phyloP scores from a whole-genome alignment of 2,329 filamentous ascomycete species.

The Fusarium goolgardi region DNA sequence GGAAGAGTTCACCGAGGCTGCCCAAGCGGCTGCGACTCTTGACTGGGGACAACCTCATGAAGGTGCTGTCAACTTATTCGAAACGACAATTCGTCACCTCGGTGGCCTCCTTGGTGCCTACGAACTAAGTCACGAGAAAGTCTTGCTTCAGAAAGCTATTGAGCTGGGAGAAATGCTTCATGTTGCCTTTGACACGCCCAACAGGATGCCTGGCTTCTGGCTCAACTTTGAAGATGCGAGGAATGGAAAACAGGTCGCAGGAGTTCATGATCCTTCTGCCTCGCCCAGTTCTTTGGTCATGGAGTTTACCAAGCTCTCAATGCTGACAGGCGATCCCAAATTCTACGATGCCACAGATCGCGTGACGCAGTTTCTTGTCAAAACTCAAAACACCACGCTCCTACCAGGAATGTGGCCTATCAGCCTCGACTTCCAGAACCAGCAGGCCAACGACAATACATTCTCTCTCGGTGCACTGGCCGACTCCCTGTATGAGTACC shows the following conservation, averaged over 20 bases:
- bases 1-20: conserved; percentile 64
- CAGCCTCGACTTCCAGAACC: conserved; percentile 67
- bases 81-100: conserved; percentile 66
- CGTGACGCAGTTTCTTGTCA: conserved; percentile 76
- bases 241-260: conserved; percentile 60
- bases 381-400: conserved; percentile 74
- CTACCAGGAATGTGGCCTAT: conserved; percentile 83
- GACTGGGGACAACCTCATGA: conserved; percentile 62
- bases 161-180: conserved; percentile 63
- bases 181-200: conserved; percentile 65
- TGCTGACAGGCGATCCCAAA: conserved; percentile 76
- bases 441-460: conserved; percentile 59
- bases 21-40: conserved; percentile 60
- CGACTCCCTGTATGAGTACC: conserved; percentile 71
- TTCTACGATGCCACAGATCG: conserved; percentile 83
- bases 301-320: conserved; percentile 80
- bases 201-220: conserved; percentile 61
- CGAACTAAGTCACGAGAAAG: conserved; percentile 59
- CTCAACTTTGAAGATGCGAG: conserved; percentile 58
- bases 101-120: conserved; percentile 64
- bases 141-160: conserved; percentile 48
- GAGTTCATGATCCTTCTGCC: conserved; percentile 62
- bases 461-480: conserved; percentile 66
- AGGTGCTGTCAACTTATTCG: conserved; percentile 62
- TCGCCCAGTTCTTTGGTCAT: conserved; percentile 74